phyloP scores from a whole-genome alignment of 2,329 filamentous ascomycete species.

The Paraphoma sp. region DNA sequence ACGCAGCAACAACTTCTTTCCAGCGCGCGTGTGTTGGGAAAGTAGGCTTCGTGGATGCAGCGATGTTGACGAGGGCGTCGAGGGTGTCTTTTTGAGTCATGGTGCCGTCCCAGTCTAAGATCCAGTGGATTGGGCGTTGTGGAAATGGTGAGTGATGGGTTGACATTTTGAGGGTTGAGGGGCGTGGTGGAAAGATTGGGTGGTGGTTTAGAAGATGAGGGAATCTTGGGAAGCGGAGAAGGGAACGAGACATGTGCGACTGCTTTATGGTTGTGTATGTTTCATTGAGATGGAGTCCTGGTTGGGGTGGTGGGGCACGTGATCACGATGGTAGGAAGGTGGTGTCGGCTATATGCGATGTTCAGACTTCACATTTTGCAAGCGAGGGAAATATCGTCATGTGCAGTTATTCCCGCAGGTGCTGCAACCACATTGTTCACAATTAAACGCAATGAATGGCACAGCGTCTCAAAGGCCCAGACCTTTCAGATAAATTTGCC shows the following conservation, averaged over 20 bases:
- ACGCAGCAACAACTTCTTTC: conserved; percentile 49
- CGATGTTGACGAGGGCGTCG: conserved; percentile 49
- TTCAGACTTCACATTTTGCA: not conserved
- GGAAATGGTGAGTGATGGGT: conserved; percentile 2
- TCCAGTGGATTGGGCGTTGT: conserved; percentile 37
- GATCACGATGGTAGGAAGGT: not conserved
- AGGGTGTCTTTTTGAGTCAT: conserved; percentile 55
- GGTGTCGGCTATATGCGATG: not conserved
- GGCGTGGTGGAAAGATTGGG: not conserved
- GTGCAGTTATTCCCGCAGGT: not conserved
- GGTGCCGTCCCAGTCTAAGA: conserved; percentile 59
- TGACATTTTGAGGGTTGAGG: conserved; percentile 14
- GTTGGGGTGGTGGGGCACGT: too few relatives aligned
- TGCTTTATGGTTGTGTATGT: not conserved
- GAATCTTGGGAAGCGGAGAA: not conserved
- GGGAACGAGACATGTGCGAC: not conserved
- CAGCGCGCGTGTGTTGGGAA: conserved; percentile 37
- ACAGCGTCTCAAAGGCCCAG: not conserved
- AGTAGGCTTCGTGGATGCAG: conserved; percentile 32
- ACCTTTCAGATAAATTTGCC: not conserved
- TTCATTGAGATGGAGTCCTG: not conserved
- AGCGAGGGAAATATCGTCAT: not conserved
- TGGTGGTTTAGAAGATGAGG: not conserved
- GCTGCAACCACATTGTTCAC: not conserved
- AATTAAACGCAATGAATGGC: not conserved